Percentiles rank a stretch among this genome's conserved stretches.
phyloP scores from a whole-genome alignment of 257 asterid species.

The Ajuga chamaepitys region DNA sequence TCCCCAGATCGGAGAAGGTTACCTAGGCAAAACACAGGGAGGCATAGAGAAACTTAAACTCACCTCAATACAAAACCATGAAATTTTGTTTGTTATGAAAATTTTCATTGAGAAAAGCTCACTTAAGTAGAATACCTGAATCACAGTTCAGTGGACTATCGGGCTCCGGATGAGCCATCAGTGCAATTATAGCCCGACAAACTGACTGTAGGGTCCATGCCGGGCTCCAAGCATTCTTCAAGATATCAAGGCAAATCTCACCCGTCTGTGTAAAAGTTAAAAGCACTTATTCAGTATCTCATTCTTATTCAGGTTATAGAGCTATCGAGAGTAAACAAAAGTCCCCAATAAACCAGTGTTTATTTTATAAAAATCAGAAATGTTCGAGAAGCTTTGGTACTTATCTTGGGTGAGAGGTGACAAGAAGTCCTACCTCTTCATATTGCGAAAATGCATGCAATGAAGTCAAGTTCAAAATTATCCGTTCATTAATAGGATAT shows the following conservation, averaged over 20 bases:
- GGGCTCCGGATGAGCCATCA: slow-evolving; percentile 99
- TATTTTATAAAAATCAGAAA: too few species aligned
- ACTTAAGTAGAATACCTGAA: slow-evolving; percentile 51
- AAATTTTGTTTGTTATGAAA: neutral
- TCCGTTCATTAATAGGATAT: too few species aligned
- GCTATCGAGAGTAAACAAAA: neutral
- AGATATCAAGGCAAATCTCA: slow-evolving; percentile 99
- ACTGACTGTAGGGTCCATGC: slow-evolving; percentile 99
- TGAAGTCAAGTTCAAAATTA: too few species aligned
- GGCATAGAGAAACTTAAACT: neutral
- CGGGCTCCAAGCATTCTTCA: slow-evolving; percentile 99
- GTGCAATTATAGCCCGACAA: slow-evolving; percentile 96
- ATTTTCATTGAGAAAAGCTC: neutral
- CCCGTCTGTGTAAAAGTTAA: slow-evolving; percentile 54
- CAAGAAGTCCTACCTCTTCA: too few species aligned
- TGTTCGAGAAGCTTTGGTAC: too few species aligned
- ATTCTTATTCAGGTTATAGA: neutral
- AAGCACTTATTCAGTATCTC: neutral
- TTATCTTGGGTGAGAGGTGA: too few species aligned
- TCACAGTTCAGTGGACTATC: slow-evolving; percentile 99
- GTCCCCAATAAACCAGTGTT: too few species aligned
- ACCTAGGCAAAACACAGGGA: slow-evolving; percentile 32
- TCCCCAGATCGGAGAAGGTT: slow-evolving; percentile 96
- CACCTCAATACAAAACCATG: neutral
- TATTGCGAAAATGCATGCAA: too few species aligned